phyloP scores from a whole-genome alignment of 176 grass and related monocot species.

The Pharus latifolius region DNA sequence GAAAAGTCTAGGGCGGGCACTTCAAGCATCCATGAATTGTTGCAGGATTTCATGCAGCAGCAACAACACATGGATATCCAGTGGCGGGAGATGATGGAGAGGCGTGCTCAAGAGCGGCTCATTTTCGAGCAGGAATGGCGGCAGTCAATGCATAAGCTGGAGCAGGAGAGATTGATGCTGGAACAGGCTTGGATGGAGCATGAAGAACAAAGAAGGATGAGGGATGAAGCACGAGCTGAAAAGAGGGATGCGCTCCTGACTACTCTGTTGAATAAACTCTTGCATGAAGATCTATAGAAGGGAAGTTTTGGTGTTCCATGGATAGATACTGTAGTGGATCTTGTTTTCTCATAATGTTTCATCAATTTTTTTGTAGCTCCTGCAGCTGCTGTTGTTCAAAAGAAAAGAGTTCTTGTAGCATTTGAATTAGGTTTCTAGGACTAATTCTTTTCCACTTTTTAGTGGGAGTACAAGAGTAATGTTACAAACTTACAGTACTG shows the following conservation, averaged over 20 bases:
- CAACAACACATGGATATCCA: constrained; percentile 58
- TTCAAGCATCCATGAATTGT: constrained; percentile 50
- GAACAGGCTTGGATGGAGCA: constrained; percentile 68
- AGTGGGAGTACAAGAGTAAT: neutral
- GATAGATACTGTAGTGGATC: constrained; percentile 10
- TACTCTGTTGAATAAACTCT: constrained; percentile 43
- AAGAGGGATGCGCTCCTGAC: constrained; percentile 41
- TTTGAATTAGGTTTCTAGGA: neutral
- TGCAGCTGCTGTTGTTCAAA: constrained; percentile 16
- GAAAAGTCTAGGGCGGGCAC: constrained; percentile 12
- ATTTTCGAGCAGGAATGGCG: constrained; percentile 72
- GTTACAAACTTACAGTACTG: neutral
- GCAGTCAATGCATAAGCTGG: constrained; percentile 75
- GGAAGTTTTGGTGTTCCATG: neutral
- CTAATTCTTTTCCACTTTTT: neutral
- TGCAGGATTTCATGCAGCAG: constrained; percentile 72
- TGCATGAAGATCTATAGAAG: constrained; percentile 36
- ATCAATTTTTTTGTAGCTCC: constrained; percentile 35
- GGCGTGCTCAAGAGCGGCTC: constrained; percentile 38
- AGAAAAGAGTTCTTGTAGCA: neutral
- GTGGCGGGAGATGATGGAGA: constrained; percentile 72
- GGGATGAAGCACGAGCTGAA: constrained; percentile 45
- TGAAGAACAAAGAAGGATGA: constrained; percentile 50
- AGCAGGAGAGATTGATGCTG: constrained; percentile 71
- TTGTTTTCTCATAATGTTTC: constrained; percentile 16